Evolutionary conservation across 371 early-diverging fungal species (phyloP), one percentile per base, ranked within the genome.

Genomic region (Zopfochytrium polystomum): DNA sequence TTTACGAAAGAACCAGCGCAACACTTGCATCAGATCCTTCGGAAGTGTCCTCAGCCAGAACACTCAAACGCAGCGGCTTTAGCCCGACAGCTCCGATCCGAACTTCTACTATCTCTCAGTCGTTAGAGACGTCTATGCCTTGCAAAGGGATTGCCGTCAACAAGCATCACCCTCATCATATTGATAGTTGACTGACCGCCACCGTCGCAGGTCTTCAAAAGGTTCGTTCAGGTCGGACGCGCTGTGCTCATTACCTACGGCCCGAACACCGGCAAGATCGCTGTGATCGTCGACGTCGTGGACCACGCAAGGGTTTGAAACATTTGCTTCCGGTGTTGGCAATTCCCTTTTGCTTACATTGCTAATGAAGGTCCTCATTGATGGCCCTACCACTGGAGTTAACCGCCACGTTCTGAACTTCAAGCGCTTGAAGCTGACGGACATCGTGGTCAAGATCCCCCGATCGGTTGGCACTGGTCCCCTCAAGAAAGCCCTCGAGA

Each of bases 231-330:
- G 83, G 90, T 96, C 77, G 97, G 97, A 77, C 95, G 97, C 80
- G 94, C 96, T 63, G 96, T 95, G 77, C 84, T 94, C 73, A 66
- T 98, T 72, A 95, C 85, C 85, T 85, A 87, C 84, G 98, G 98
- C 65, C 81, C 85, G 65, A 88, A 93, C 76, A 85, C 88, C 78
- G 92, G 95, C 73, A 95, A 96, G 84, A 84, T 94, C 69, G 97
- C 96, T 78, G 91, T 93, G 74, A 91, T 98, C 80, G 90, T 96
- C 67, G 98, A 96, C 77, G 94, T 98, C 80, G 85, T 98, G 70
- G 98, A 98, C 84, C 96, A 98, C 87, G 89, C 89, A 84, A 88
- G 97, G 65, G 88, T 68, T 29, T 51, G n/a, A 6, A 6, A 15
- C 30, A 51, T 51, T 51, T 27, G 0, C 22, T 30, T 25, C 48